Evolutionary conservation across 2,329 filamentous ascomycete species (phyloP), one percentile per base, ranked within the genome.

Genomic region (Hypoxylon sp.): DNA sequence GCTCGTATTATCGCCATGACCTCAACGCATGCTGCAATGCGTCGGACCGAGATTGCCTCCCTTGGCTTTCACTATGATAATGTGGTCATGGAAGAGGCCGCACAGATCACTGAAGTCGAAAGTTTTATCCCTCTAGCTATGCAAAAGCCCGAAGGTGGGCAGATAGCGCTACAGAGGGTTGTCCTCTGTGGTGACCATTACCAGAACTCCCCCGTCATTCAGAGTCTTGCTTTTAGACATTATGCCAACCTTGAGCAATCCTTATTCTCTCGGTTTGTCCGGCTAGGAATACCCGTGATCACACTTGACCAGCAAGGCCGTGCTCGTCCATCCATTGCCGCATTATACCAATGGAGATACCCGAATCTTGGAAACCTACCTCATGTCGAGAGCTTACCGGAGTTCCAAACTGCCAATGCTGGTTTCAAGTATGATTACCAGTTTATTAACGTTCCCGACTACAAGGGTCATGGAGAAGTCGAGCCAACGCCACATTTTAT

Each of bases 1-100:
- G 95, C 95, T n/a, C 87, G 94, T 25, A 94, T 99, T 57, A 88
- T 99, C 59, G 95, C 94, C 50, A 99, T 99, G 95, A 99, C 94
- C 12, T 95, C 92, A 3, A 99, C 95, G 0, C 94, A 99, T 71
- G 95, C 94, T 3, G 94, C 94, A 1, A 99, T 99, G 81, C 86
- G 91, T 55, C 81, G 93, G 57, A 86, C 90, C 57, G 93, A 97
- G 65, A 97, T 99, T 63, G 88, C 91, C 1, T 81, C 83, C 11
- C 80, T 97, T n/a, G 92, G 92, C 11, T 99, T 99, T 73, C 90
- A 91, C 62, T 99, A 99, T 65, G 92, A 97, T 75, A 99, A 96
- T 59, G 89, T 99, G 8, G 81, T 99, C 43, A 97, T 99, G 89
- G 94, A 99, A 75, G 94, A 99, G 78, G 93, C 94, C 4, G 94